Evolutionary conservation across 2,329 filamentous ascomycete genomes (phyloP), one percentile per base, ranked within the genome.

Genomic region (Trichoderma sp.): DNA sequence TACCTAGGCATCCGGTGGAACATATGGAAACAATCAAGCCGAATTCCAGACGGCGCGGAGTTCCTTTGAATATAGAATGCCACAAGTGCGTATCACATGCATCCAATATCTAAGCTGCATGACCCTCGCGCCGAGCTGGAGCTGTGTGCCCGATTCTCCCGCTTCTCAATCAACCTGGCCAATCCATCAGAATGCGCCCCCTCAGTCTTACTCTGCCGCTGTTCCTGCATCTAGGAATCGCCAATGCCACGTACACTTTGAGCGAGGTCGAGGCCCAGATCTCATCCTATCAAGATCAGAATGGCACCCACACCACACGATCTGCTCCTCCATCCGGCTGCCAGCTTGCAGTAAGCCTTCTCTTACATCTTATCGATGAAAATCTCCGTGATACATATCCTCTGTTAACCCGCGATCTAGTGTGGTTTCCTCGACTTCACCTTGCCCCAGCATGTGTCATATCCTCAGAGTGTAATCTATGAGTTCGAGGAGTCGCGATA

Each of bases 351-450:
- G 71, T 73, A 73, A 57, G 67, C 36, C 43, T 26, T 4, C 4
- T 30, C 15, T 15, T 36, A 15, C 34, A 26, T 36, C 15, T 9
- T n/a, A 32, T n/a, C 20, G n/a, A 28, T 28, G 13, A 50, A n/a
- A 68, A 55, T 66, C 58, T 62, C 12, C 15, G 39, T 30, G 72
- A 2, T 20, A 50, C n/a, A 20, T 50, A 20, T 50, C 8, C 43
- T 50, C n/a, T 12, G 43, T 53, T 57, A 6, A 57, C 30, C 4
- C 13, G 12, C 17, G 20, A 43, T 30, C 43, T 64, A 76, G 74
- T 77, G 76, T 53, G 71, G 71, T 66, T 77, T 77, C 53, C 69
- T 77, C 11, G 71, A 71, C 28, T 74, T 74, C 58, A 28, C 68
- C n/a, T 28, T 58, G 17, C 74, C 74, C 8, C 13, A 55, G 6